These are phyloP conservation scores for Cercospora brassicicola DNA, from an alignment of 2,329 filamentous ascomycete genomes.

Conservation along the genomic window DNA sequence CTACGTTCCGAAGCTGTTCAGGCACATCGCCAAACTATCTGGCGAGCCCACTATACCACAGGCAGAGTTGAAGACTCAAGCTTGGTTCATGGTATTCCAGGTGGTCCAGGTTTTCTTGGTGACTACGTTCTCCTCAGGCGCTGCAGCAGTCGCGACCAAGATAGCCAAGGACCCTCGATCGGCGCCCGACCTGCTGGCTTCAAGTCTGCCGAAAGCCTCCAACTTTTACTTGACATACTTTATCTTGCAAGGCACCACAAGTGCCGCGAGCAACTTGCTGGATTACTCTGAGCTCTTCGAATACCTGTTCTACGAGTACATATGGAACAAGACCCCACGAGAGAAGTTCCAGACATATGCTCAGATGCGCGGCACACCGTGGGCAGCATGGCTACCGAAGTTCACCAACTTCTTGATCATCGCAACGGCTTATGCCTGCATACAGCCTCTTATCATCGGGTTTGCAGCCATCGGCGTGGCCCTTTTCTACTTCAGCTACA, in stretches of 20 bases:
- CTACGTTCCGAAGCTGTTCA: conserved; percentile 40
- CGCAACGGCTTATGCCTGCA: conserved; percentile 51
- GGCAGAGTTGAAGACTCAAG: conserved; percentile 45
- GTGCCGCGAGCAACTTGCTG: conserved; percentile 36
- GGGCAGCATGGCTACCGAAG: conserved; percentile 50
- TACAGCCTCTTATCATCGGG: conserved; percentile 50
- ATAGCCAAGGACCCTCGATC: conserved; percentile 39
- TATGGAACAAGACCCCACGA: conserved; percentile 47
- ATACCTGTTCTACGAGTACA: conserved; percentile 37
- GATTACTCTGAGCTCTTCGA: conserved; percentile 39
- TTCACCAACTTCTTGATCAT: conserved; percentile 49
- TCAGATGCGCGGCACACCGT: conserved; percentile 46
- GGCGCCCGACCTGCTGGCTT: conserved; percentile 39
- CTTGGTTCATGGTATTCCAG: conserved; percentile 45
- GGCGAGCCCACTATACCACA: conserved; percentile 45
- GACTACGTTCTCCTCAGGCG: conserved; percentile 43
- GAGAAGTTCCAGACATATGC: conserved; percentile 49
- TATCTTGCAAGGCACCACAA: conserved; percentile 40
- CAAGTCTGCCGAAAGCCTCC: conserved; percentile 41
- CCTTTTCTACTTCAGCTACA: conserved; percentile 51
- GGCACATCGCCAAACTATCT: conserved; percentile 38
- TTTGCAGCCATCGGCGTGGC: conserved; percentile 48
- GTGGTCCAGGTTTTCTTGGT: conserved; percentile 47
- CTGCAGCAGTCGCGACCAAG: conserved; percentile 36
- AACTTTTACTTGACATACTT: conserved; percentile 48